Evolutionary conservation across 768 basidiomycete genomes (phyloP).

Genomic region (Lactarius tabidus): DNA sequence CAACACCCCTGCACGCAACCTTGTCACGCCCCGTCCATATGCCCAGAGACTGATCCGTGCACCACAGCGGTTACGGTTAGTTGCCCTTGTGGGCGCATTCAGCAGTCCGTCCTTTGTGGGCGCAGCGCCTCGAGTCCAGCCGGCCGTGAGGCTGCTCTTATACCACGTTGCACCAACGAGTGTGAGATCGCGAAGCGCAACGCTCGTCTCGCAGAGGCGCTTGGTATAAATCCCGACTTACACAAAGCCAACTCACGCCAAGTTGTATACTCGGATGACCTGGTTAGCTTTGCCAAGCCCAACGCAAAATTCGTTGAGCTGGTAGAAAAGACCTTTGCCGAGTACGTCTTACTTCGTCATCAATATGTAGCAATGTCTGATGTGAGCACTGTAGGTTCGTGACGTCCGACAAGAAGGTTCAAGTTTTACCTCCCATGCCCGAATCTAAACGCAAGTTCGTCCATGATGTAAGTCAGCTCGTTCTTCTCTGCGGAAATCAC

Average conservation of each 20-base stretch:
- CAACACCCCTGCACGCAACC: conserved; percentile 70
- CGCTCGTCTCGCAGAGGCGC: conserved; percentile 81
- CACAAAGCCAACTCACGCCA: conserved; percentile 36
- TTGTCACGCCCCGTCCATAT: conserved; percentile 88
- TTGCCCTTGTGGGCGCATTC: conserved; percentile 82
- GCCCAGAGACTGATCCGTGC: conserved; percentile 79
- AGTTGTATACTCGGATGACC: conserved; percentile 57
- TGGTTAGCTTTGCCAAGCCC: conserved; percentile 55
- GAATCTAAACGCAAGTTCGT: conserved; percentile 80
- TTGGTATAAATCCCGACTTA: conserved; percentile 69
- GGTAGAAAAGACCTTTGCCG: conserved; percentile 79
- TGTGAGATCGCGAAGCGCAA: conserved; percentile 86
- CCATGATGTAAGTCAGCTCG: conserved; percentile 49
- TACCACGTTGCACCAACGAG: conserved; percentile 74
- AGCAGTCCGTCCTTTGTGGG: conserved; percentile 71
- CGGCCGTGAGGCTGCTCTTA: conserved; percentile 39
- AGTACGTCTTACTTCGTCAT: conserved; percentile 45
- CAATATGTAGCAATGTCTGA: conserved; percentile 10
- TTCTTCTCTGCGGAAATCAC: conserved; percentile 6
- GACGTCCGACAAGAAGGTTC: conserved; percentile 57
- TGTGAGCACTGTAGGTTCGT: conserved; percentile 50
- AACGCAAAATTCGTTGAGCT: conserved; percentile 63
- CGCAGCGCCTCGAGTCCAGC: conserved; percentile 45
- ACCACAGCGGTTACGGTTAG: conserved; percentile 57
- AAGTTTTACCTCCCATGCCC: conserved; percentile 80